phyloP scores from a whole-genome alignment of 306 rosid genomes.

The Hylodesmum podocarpum region DNA sequence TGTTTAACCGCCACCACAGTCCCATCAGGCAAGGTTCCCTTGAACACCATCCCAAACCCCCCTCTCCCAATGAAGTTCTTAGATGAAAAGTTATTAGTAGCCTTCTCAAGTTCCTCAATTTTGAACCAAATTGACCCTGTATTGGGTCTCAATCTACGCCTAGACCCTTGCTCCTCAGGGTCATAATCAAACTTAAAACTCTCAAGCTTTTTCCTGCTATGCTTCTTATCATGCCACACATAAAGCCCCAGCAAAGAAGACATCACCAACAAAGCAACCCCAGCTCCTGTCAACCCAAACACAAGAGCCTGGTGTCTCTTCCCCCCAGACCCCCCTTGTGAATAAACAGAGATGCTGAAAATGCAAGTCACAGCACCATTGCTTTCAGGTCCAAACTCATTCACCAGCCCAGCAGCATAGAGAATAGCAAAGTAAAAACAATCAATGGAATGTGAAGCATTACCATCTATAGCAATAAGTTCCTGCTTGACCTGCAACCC shows the following conservation, averaged over 20 bases:
- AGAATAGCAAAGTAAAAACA: constrained; percentile 66
- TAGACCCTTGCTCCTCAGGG: constrained; percentile 65
- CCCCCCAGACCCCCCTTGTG: constrained; percentile 35
- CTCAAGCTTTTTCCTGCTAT: constrained; percentile 37
- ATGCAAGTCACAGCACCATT: constrained; percentile 58
- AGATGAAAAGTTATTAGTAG: constrained; percentile 69
- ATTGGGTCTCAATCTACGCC: constrained; percentile 75
- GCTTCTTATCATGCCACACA: constrained; percentile 63
- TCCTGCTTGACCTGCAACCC: constrained; percentile 40
- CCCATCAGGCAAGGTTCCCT: constrained; percentile 73
- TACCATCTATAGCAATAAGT: constrained; percentile 57
- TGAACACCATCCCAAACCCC: constrained; percentile 86
- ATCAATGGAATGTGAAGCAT: constrained; percentile 45
- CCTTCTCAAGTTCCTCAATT: constrained; percentile 84
- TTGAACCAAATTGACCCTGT: constrained; percentile 91
- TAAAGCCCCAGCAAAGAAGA: constrained; percentile 58
- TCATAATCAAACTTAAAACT: constrained; percentile 45
- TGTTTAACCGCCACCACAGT: constrained; percentile 80
- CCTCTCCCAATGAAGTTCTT: constrained; percentile 89
- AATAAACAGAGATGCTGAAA: constrained; percentile 47
- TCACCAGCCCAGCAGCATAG: constrained; percentile 91
- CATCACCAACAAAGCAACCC: constrained; percentile 60
- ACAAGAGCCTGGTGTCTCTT: constrained; percentile 56
- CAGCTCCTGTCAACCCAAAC: constrained; percentile 79
- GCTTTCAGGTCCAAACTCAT: constrained; percentile 78